Percentiles rank a stretch among this genome's conserved stretches.
Conservation (phyloP, 2,329 filamentous ascomycete genomes). For the Colletotrichum truncatum region DNA sequence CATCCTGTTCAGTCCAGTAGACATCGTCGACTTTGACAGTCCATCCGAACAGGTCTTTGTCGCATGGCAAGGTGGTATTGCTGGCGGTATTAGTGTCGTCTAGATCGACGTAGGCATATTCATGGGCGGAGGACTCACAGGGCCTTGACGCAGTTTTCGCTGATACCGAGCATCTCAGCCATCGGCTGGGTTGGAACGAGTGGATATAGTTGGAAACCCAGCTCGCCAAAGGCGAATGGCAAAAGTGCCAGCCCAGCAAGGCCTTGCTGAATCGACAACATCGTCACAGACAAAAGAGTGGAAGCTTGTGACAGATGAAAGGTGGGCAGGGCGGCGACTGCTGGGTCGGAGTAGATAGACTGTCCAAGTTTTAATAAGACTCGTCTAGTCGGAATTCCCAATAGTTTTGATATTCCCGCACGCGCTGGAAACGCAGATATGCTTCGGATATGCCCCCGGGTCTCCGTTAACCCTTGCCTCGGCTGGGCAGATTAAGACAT, state of each 20-base stretch:
- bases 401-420: neutral
- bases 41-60: slow-evolving; percentile 4
- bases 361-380: neutral
- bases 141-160: neutral
- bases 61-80: slow-evolving; percentile 14
- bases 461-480: neutral
- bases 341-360: neutral
- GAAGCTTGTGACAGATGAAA: neutral
- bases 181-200: neutral
- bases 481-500: neutral
- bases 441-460: neutral
- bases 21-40: slow-evolving; percentile 16
- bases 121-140: neutral
- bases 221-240: neutral
- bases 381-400: neutral
- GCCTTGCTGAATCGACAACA: neutral
- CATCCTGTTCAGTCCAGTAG: slow-evolving; percentile 16
- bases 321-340: neutral
- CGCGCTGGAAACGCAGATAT: neutral
- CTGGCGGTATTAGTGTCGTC: neutral
- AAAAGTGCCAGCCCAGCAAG: neutral
- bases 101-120: neutral
- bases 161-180: neutral
- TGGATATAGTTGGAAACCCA: neutral
- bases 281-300: neutral